phyloP scores from a whole-genome alignment of 2,329 filamentous ascomycete species.

The Boeremia lycopersici region DNA sequence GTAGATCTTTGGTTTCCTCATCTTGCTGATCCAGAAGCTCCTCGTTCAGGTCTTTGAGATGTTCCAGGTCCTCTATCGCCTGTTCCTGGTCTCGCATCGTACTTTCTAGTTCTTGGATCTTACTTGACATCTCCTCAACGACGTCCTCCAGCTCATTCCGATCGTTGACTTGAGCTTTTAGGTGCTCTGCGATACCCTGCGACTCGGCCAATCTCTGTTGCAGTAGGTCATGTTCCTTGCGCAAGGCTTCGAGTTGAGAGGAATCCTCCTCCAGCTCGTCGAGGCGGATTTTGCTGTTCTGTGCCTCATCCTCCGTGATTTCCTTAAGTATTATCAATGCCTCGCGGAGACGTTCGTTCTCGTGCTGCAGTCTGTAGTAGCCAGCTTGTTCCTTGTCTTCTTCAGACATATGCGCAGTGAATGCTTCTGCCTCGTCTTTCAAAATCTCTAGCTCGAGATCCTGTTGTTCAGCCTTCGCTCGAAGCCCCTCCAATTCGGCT shows the following conservation, averaged over 20 bases:
- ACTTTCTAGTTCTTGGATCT: constrained; percentile 82
- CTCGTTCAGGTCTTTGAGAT: constrained; percentile 88
- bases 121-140: constrained; percentile 88
- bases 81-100: constrained; percentile 82
- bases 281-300: constrained; percentile 67
- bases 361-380: constrained; percentile 89
- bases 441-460: constrained; percentile 88
- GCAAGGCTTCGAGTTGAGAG: constrained; percentile 44
- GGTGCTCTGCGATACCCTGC: constrained; percentile 79
- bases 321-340: constrained; percentile 85
- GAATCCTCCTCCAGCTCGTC: constrained; percentile 47
- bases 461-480: constrained; percentile 79
- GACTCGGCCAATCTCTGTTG: constrained; percentile 75
- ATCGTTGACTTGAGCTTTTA: constrained; percentile 88
- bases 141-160: constrained; percentile 89
- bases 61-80: constrained; percentile 85
- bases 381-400: constrained; percentile 87
- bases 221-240: constrained; percentile 68
- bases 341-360: constrained; percentile 85
- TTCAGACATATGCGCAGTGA: constrained; percentile 81
- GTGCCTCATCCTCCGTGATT: constrained; percentile 82
- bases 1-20: constrained; percentile 91
- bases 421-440: constrained; percentile 83
- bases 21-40: constrained; percentile 93
- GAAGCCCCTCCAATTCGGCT: constrained; percentile 77